Base-by-base conservation (phyloP, 2,329 filamentous ascomycete species). In the Stemphylium beticola region DNA sequence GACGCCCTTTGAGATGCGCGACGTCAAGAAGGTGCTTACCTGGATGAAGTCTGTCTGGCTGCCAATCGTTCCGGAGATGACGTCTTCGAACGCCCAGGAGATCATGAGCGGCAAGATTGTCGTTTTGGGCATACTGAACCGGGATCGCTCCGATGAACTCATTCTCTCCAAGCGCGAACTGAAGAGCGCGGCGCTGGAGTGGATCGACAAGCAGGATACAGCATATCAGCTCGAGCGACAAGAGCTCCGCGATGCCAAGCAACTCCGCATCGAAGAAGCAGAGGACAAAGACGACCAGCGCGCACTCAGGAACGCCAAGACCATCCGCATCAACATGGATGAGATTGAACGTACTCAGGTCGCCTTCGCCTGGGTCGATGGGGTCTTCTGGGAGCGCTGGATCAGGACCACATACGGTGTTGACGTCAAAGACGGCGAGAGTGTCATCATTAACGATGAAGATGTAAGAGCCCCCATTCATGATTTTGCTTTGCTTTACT, bases 21-120 rank as follows among this genome's bases (percentile, higher is more conserved):
- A 99, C 69, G 89, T 89, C 57, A 84, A 87, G 48, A 85, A 87
- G 63, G 85, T 99, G 10, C 81, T 96, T 15, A 83, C 84, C 52
- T 99, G 95, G 95, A 98, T 99, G 93, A 90, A 90, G 73, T 91
- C 88, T 2, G 92, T 96, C 14, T 99, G 96, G 95, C 82, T 97
- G 15, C 95, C 95, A 0, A 91, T 99, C 52, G 92, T 99, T 10
- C 93, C 95, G 0, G 95, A 99, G 74, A 82, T 99, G 49, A 96
- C 91, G 0, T 91, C 92, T 4, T 87, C 89, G 5, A 99, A 99
- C 70, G 92, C 96, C 1, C 87, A 88, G 53, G 93, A 99, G 74
- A 91, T 99, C 64, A 97, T 99, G 92, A 87, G 93, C 66, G 89
- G 91, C 69, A 96, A 93, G 78, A 86, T 95, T 53, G 93, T 98